Percentiles rank a stretch among this genome's conserved stretches.
Conservation (phyloP, 1,284 basidiomycete species). For the Cryptococcus deneoformans region DNA sequence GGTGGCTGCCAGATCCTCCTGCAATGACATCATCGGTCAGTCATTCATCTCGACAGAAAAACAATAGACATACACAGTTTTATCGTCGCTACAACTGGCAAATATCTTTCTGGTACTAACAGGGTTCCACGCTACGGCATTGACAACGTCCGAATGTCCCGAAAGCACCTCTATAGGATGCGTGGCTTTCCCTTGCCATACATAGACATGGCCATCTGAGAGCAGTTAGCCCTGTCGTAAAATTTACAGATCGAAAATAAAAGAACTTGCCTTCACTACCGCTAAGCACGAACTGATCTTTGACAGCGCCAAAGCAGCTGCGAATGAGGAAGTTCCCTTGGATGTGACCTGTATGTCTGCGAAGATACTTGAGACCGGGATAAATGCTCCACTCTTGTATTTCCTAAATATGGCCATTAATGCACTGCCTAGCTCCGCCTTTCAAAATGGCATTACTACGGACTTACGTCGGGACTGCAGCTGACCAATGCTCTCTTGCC, state of each 20-base stretch:
- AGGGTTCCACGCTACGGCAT: conserved; percentile 96
- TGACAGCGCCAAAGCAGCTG: conserved; percentile 90
- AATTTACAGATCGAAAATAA: not conserved
- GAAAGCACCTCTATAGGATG: conserved; percentile 71
- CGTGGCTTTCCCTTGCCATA: conserved; percentile 65
- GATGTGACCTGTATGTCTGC: conserved; percentile 76
- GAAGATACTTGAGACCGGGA: conserved; percentile 60
- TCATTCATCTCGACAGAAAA: not conserved
- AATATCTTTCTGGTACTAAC: conserved; percentile 74
- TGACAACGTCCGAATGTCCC: conserved; percentile 87
- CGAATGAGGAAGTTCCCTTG: conserved; percentile 81
- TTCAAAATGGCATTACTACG: conserved; percentile 9
- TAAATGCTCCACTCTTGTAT: conserved; percentile 81
- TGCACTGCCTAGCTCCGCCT: conserved; percentile 12
- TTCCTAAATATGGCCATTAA: conserved; percentile 58
- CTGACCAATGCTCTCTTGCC: conserved; percentile 85
- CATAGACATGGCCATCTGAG: conserved; percentile 81
- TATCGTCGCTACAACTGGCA: conserved; percentile 88
- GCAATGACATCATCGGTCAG: not conserved
- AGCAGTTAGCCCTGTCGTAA: conserved; percentile 3
- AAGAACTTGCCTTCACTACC: conserved; percentile 81
- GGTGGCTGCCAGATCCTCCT: conserved; percentile 35
- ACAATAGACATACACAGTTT: conserved; percentile 57
- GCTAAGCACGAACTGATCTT: conserved; percentile 84
- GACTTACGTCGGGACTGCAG: conserved; percentile 75